Conservation (phyloP, 306 rosid species). For the Dalbergia oliveri region DNA sequence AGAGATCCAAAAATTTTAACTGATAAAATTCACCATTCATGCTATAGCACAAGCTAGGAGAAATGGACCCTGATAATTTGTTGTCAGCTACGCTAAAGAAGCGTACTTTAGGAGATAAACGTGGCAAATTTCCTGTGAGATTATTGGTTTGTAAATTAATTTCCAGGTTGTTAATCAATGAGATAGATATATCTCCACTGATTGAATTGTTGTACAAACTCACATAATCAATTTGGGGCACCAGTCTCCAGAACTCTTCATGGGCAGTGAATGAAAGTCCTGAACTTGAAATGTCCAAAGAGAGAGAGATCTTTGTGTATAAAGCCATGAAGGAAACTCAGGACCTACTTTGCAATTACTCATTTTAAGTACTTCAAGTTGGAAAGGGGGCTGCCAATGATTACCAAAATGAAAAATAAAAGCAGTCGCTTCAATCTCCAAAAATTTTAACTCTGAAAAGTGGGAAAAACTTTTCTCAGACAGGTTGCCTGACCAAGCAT, state of each 20-base stretch:
- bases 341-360: slow-evolving; percentile 21
- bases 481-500: neutral
- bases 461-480: neutral
- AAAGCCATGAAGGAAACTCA: slow-evolving; percentile 38
- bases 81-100: slow-evolving; percentile 11
- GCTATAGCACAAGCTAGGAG: neutral
- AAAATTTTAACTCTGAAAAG: neutral
- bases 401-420: neutral
- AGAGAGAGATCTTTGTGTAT: slow-evolving; percentile 21
- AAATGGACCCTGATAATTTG: slow-evolving; percentile 20
- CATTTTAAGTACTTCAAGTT: neutral
- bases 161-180: neutral
- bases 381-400: slow-evolving; percentile 3
- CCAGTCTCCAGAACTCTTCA: slow-evolving; percentile 16
- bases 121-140: slow-evolving; percentile 4
- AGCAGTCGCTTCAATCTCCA: neutral
- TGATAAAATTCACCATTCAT: neutral
- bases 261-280: slow-evolving; percentile 8
- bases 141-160: slow-evolving; percentile 6
- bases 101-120: slow-evolving; percentile 12
- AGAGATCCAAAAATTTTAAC: neutral
- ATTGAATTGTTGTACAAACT: slow-evolving; percentile 1
- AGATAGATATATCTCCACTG: slow-evolving; percentile 12
- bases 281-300: neutral
- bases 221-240: neutral